These are phyloP conservation scores for Grigorovia humatica DNA, from an alignment of 805 yeast species.

Conservation along the genomic window DNA sequence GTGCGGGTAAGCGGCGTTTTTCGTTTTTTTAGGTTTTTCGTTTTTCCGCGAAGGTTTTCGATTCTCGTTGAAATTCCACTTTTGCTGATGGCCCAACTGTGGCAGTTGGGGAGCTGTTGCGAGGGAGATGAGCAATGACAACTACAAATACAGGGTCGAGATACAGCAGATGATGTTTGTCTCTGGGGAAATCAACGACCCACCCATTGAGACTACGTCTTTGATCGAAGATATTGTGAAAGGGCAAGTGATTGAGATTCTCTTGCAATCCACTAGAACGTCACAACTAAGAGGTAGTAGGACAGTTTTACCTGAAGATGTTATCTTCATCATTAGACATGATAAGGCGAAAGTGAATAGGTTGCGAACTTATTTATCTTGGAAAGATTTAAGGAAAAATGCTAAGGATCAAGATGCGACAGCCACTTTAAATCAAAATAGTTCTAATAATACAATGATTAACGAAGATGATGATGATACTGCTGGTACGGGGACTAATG, in stretches of 20 bases:
- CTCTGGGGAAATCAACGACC: conserved; percentile 87
- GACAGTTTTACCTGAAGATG: conserved; percentile 83
- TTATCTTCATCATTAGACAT: conserved; percentile 82
- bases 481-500: neutral
- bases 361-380: conserved; percentile 78
- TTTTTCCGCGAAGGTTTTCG: too few species aligned
- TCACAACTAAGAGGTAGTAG: conserved; percentile 75
- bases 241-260: conserved; percentile 85
- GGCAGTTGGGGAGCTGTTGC: too few species aligned
- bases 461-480: conserved; percentile 30
- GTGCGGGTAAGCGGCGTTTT: neutral
- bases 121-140: conserved; percentile 23
- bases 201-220: conserved; percentile 86
- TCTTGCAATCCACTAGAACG: conserved; percentile 64
- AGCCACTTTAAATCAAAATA: conserved; percentile 42
- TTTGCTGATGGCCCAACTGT: too few species aligned
- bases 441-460: conserved; percentile 29
- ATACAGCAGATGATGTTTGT: conserved; percentile 99
- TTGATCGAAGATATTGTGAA: conserved; percentile 90
- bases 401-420: conserved; percentile 55
- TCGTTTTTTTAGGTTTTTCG: neutral
- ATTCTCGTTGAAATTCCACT: neutral
- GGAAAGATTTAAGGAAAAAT: conserved; percentile 93
- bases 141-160: conserved; percentile 76
- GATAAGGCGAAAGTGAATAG: conserved; percentile 91